Conservation (phyloP, 306 rosid species). For the Calophaca sinica region DNA sequence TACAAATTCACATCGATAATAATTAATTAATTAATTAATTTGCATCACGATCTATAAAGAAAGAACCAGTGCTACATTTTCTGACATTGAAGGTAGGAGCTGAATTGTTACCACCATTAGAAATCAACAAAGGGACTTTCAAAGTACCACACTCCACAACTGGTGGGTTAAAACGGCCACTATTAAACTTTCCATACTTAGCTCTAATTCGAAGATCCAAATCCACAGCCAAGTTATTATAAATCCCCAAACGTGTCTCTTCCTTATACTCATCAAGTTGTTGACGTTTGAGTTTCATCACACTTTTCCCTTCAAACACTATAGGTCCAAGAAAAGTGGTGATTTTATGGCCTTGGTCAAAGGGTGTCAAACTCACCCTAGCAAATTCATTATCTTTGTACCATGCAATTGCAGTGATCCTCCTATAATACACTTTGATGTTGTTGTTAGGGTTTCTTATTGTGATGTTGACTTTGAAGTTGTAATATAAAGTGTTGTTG, state of each 20-base stretch:
- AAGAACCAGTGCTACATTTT: conserved; percentile 30
- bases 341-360: conserved; percentile 55
- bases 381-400: conserved; percentile 43
- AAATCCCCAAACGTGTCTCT: conserved; percentile 41
- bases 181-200: conserved; percentile 27
- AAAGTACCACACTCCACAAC: conserved; percentile 42
- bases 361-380: conserved; percentile 37
- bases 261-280: conserved; percentile 46
- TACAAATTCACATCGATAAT: neutral
- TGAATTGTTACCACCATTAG: neutral
- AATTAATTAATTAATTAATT: neutral
- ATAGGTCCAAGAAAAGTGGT: conserved; percentile 39
- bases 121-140: conserved; percentile 46
- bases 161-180: conserved; percentile 18
- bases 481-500: conserved; percentile 44
- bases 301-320: conserved; percentile 38
- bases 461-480: conserved; percentile 45
- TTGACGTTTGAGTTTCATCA: neutral
- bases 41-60: conserved; percentile 38
- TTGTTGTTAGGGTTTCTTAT: conserved; percentile 48
- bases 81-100: conserved; percentile 12
- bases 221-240: conserved; percentile 46
- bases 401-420: conserved; percentile 39
- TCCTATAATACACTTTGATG: conserved; percentile 39
- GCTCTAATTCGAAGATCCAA: conserved; percentile 40